Base-by-base conservation (phyloP, 2,329 filamentous ascomycete genomes). In the Ophiostoma sp. region DNA sequence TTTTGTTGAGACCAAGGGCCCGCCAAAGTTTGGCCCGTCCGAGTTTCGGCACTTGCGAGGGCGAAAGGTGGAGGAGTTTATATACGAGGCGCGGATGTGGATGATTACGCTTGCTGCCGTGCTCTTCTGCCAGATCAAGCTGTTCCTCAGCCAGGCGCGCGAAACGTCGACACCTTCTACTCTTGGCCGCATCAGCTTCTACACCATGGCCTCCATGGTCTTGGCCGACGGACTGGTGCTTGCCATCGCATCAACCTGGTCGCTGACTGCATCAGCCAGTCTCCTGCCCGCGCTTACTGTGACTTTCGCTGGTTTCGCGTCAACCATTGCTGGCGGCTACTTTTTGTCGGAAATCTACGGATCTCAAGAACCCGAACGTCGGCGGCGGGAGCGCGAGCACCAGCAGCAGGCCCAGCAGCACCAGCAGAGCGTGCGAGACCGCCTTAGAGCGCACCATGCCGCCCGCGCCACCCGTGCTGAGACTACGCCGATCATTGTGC, bases 111-210 rank as follows among this genome's bases (percentile, higher is more conserved):
- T 87, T 71, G 84, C 86, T 2, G 77, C 82, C 23, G 77, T 89
- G n/a, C 79, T 89, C 44, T 83, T 87, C 72, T 82, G 79, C n/a
- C 88, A 91, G 77, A 83, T 89, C 48, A 82, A 84, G 73, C 81
- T 90, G 4, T 80, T 90, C 69, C 88, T 89, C 75, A 78, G 81
- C 66, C 89, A 91, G 78, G 88, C 89, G 81, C 85, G 85, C 73
- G 87, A 90, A 75, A 85, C 87, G 0, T 88, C 83, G 66, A 90
- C 89, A 8, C 89, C 89, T 2, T 90, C 88, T 0, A 90, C 88
- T 1, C 81, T 90, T 74, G 87, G 86, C 3, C 83, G 89, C 23
- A 84, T 90, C 74, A 90, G 88, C 77, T 88, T 90, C 76, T 84
- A 84, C 76, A 89, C 87, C 0, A 82, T 85, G 33, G 82, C 83